Evolutionary conservation across 2,329 filamentous ascomycete genomes (phyloP), one percentile per base, ranked within the genome.

Genomic region (Xylaria sp.): DNA sequence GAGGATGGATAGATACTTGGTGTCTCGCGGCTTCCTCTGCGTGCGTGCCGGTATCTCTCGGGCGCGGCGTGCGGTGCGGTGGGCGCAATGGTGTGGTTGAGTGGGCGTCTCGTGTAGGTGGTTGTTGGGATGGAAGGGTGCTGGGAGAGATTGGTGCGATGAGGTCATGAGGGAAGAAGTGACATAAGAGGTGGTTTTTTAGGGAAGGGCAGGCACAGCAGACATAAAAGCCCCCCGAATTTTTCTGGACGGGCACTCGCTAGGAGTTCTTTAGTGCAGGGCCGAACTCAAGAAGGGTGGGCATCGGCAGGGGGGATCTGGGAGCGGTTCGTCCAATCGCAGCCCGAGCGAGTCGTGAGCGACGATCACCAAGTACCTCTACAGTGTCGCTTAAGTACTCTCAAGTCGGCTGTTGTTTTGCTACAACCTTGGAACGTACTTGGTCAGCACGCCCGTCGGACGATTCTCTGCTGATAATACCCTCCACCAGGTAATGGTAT

Each of bases 81-180:
- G 51, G 62, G 59, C 46, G 51, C 28, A 55, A 55, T 55, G 36
- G 52, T 10, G 52, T 33, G 28, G 18, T 23, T n/a, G 51, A 15
- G 64, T 7, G 57, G 65, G 46, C 39, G 61, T 57, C 33, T 36
- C 12, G 48, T 33, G 54, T 18, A 56, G 61, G 73, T 68, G 70
- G 70, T 55, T 65, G 67, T 68, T 67, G 39, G 66, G 64, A 72
- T 73, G 70, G 71, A 68, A 67, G 69, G 68, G 73, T 70, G 70
- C 64, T 65, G 67, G 56, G 67, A 66, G 70, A 75, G 74, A 74
- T 78, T 75, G 74, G 74, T 74, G 75, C 78, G 78, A 79, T 79
- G 78, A 79, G 78, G 78, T 79, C 78, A 79, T 79, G 78, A 79
- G 77, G 73, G 75, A 79, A 79, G 77, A 79, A 79, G 78, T 79